A percentile compares a stretch with the other conserved stretches of the same genome.
Conservation (phyloP, 2,329 filamentous ascomycete species). For the Cladosporium austrohemisphaericum region DNA sequence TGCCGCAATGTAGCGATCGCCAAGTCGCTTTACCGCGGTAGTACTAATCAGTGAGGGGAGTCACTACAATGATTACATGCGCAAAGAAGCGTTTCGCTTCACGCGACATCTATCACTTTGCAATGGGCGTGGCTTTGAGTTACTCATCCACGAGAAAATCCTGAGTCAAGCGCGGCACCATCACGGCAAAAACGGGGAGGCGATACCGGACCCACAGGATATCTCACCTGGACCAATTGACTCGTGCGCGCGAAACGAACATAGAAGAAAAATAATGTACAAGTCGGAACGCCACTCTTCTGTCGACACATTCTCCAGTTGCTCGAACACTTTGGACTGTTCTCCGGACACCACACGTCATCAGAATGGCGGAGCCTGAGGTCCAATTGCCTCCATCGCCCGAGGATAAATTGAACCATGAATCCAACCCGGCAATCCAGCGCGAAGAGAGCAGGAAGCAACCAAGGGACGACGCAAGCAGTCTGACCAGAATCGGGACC, state of each 20-base stretch:
- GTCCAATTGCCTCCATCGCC: slow-evolving; percentile 31
- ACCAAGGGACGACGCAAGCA: slow-evolving; percentile 18
- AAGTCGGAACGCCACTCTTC: neutral
- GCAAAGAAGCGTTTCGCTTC: no score
- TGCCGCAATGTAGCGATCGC: neutral
- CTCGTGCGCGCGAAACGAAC: slow-evolving; percentile 10
- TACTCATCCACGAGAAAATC: neutral
- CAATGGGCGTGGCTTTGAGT: no score
- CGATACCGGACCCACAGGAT: slow-evolving; percentile 9
- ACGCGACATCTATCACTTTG: no score
- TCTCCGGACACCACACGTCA: neutral
- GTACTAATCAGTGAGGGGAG: neutral
- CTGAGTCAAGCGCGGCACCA: slow-evolving; percentile 2
- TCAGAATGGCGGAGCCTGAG: slow-evolving; percentile 37
- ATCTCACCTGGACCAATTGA: slow-evolving; percentile 7
- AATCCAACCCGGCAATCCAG: slow-evolving; percentile 17
- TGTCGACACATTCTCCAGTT: neutral
- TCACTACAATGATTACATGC: neutral
- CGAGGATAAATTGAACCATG: slow-evolving; percentile 18
- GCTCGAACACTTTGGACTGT: neutral
- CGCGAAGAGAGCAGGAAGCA: slow-evolving; percentile 27
- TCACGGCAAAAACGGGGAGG: slow-evolving; percentile 7
- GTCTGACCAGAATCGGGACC: slow-evolving; percentile 10
- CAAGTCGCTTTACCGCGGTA: neutral
- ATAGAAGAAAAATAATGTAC: slow-evolving; percentile 16